Base-by-base conservation (phyloP, 257 asterid genomes). In the Lycium ferocissimum region DNA sequence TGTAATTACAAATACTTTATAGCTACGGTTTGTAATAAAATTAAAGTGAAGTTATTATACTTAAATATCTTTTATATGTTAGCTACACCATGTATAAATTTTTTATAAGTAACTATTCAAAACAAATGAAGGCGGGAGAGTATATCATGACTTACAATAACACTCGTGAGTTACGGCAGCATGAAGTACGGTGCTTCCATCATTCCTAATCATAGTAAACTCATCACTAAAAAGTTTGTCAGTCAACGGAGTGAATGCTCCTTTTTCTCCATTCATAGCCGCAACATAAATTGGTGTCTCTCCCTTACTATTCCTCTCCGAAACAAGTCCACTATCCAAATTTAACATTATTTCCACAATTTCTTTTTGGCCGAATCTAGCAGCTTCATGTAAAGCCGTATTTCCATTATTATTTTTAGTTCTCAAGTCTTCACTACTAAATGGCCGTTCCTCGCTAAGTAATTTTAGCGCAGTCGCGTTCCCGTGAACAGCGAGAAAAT, bases 301-400 rank as follows among this genome's bases (percentile, higher is more conserved):
- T 26, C 33, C 33, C 33, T 26, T 26, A 26, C 33, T 26, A 18
- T 84, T 75, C 2, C 61, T 9, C 63, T 22, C 59, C 18, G 9
- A 62, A 6, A 49, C 45, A 5, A 62, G 62, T 26, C 11, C 66
- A 0, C n/a, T 17, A 1, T 84, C 33, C 49, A 14, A 63, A 4
- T 12, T 47, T n/a, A 84, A 67, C 67, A 78, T 33, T 18, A 20
- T 3, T 40, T 84, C 0, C 9, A 59, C 79, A 11, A 63, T 63
- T 11, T 63, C n/a, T 37, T 26, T 12, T 26, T 37, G 57, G 14
- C 76, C 83, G 4, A 84, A 73, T 38, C 54, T 76, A 4, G 83
- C 58, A 45, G 83, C 79, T 78, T 84, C 56, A 38, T 76, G 83
- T 56, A 84, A 49, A n/a, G 69, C 40, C 3, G 83, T 62, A 57